A percentile compares a stretch with the other conserved stretches of the same genome.
These are phyloP conservation scores for Mortierella sp. DNA, from an alignment of 371 early-diverging fungal species.

Conservation along the genomic window DNA sequence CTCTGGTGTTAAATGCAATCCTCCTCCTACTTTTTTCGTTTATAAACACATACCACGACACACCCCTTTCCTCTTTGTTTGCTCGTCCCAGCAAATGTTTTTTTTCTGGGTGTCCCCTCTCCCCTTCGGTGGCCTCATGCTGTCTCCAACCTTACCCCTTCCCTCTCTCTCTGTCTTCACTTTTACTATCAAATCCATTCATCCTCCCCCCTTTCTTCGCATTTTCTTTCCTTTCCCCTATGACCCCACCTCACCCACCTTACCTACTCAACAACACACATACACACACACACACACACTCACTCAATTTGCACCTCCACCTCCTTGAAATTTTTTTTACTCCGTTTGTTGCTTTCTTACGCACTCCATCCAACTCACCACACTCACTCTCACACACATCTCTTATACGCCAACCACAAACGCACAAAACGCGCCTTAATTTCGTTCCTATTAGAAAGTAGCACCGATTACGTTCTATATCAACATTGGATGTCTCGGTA, in stretches of 20 bases:
- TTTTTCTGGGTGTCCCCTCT: neutral
- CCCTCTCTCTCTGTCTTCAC: neutral
- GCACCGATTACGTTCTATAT: constrained; percentile 78
- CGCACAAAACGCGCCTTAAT: neutral
- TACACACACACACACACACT: neutral
- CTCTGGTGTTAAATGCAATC: neutral
- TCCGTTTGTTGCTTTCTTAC: neutral
- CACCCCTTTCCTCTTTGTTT: too few relatives aligned
- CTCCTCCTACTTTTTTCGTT: neutral
- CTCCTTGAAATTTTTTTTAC: constrained; percentile 3
- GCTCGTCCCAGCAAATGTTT: neutral
- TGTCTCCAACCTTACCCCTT: neutral
- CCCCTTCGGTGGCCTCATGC: neutral
- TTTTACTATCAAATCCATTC: neutral
- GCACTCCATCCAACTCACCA: neutral
- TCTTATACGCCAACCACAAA: neutral
- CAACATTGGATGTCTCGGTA: constrained; percentile 76
- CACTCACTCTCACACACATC: neutral
- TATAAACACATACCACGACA: too few relatives aligned
- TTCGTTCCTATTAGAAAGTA: constrained; percentile 52
- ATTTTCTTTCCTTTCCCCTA: constrained; percentile 3
- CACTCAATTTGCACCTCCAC: too few relatives aligned
- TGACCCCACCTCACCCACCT: neutral
- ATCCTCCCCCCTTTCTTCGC: neutral
- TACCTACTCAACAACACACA: neutral